Evolutionary conservation across 108 stramenopile genomes (phyloP), one percentile per base, ranked within the genome.

Genomic region (Discostella stelligeroides): DNA sequence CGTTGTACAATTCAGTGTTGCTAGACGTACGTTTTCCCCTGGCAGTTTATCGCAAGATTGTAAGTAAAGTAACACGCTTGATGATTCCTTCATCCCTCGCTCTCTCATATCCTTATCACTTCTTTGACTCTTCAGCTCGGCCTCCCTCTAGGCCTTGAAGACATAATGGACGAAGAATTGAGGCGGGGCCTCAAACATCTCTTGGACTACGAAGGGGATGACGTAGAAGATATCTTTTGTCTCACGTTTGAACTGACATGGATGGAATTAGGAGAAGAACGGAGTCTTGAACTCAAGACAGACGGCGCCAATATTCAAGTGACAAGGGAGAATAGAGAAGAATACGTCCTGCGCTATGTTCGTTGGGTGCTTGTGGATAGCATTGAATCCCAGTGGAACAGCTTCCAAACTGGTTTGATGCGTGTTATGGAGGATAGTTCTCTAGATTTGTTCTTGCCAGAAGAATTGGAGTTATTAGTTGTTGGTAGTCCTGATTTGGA

Each of bases 1-100:
- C 96, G 15, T 68, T 97, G 38, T 97, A 95, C 88, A 95, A 97
- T 64, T 77, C 75, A 49, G 94, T 98, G 9, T 74, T 98, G 34
- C 70, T 96, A 21, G 96, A 98, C 60, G 88, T 98, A 1, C 85
- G 78, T 4, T 90, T 98, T 24, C 96, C 97, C 11, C 63, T 76
- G 60, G 92, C 91, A 4, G 83, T 95, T 6, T 98, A 94, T 80
- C 87, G 89, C 51, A 96, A 96, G 47, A 75, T 98, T 17, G 72
- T 73, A 46, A 73, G 72, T 71, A 54, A 11, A 27, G 0, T 0
- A 0, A 0, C 8, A 15, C 27, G 28, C 28, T 25, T 54, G 4
- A 0, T 14, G 15, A 13, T 20, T 41, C 38, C 25, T 1, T 17
- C 29, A 28, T 34, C 9, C 23, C 2, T 7, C 0, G n/a, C 20